A percentile compares a stretch with the other conserved stretches of the same genome.
These are phyloP conservation scores for Cordyceps cateniannulata DNA, from an alignment of 2,329 filamentous ascomycete species.

Conservation along the genomic window DNA sequence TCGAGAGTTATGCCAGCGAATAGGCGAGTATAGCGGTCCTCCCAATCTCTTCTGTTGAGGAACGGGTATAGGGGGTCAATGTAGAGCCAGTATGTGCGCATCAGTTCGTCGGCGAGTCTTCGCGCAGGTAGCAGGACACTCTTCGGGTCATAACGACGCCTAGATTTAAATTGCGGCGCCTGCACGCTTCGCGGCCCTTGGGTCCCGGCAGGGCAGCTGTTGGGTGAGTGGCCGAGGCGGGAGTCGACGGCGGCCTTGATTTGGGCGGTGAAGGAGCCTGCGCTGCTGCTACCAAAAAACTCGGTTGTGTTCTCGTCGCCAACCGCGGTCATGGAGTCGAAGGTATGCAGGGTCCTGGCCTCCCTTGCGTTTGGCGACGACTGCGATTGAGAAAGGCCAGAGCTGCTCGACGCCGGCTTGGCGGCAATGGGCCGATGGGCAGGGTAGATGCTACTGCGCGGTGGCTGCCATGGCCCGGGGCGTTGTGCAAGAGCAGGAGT, in stretches of 20 bases:
- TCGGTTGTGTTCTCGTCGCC: conserved; percentile 33
- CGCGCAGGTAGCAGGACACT: conserved; percentile 38
- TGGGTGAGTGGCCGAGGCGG: conserved; percentile 16
- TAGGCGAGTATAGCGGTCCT: conserved; percentile 31
- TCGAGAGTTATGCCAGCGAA: conserved; percentile 32
- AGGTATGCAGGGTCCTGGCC: conserved; percentile 25
- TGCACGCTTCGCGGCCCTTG: not conserved
- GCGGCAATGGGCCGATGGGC: conserved; percentile 9
- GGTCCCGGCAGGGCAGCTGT: not conserved
- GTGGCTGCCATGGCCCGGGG: not conserved
- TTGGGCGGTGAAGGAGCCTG: conserved; percentile 39
- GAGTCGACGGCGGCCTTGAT: conserved; percentile 37
- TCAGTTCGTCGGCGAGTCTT: conserved; percentile 37
- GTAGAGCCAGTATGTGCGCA: conserved; percentile 39
- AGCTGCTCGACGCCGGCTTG: not conserved
- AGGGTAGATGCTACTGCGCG: not conserved
- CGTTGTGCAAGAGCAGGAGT: not conserved
- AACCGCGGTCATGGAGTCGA: conserved; percentile 39
- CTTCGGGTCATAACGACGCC: conserved; percentile 15
- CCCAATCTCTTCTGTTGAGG: conserved; percentile 31
- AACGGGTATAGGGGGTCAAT: conserved; percentile 42
- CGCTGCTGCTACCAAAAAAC: conserved; percentile 41
- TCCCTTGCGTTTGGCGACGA: not conserved
- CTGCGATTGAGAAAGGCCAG: not conserved
- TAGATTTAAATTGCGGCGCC: not conserved